Evolutionary conservation across 2,329 filamentous ascomycete species (phyloP).

Genomic region (Scopulariopsis brevicaulis): DNA sequence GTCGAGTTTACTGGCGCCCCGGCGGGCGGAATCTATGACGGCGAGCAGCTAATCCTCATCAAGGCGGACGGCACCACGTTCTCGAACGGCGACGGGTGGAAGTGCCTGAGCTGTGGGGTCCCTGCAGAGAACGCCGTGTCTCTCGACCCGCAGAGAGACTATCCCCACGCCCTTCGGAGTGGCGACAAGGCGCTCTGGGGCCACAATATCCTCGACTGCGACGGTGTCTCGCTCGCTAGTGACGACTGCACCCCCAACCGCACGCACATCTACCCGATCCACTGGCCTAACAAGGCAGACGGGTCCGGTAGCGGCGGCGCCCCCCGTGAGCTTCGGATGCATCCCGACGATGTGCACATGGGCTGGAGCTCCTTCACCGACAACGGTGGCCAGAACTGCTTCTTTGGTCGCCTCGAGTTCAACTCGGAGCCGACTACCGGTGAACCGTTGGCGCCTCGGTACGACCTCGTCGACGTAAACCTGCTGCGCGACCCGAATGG

Average conservation of each 20-base stretch:
- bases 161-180: conserved; percentile 29
- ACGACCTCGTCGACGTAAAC: conserved; percentile 27
- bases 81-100: conserved; percentile 31
- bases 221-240: conserved; percentile 8
- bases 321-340: conserved; percentile 29
- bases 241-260: conserved; percentile 21
- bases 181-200: conserved; percentile 22
- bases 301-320: conserved; percentile 15
- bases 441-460: conserved; percentile 14
- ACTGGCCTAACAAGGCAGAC: conserved; percentile 20
- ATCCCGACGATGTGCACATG: conserved; percentile 30
- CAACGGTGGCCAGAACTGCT: conserved; percentile 14
- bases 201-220: conserved; percentile 24
- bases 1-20: conserved; percentile 30
- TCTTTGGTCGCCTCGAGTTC: conserved; percentile 26
- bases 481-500: conserved; percentile 16
- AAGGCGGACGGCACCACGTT: conserved; percentile 28
- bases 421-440: conserved; percentile 21
- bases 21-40: conserved; percentile 25
- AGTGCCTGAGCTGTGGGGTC: conserved; percentile 32
- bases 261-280: conserved; percentile 26
- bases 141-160: conserved; percentile 16
- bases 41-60: conserved; percentile 27
- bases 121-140: conserved; percentile 17
- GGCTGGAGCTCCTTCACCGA: conserved; percentile 25